Evolutionary conservation across 1,284 basidiomycete species (phyloP).

Genomic region (Ceratorhiza oryzae-sativae): DNA sequence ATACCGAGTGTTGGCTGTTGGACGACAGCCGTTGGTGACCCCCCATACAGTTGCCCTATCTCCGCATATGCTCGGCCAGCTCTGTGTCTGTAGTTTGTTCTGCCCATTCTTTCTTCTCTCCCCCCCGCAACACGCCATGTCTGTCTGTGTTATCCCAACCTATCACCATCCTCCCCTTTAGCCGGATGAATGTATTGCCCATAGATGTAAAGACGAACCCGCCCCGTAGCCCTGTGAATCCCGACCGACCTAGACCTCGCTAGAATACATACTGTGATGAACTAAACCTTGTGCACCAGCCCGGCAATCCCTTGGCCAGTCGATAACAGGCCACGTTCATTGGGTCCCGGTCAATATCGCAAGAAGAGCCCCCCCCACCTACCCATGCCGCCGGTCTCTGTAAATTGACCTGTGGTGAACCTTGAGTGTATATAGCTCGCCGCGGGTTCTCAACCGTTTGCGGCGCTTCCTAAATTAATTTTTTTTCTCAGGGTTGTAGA

Average conservation of each 20-base stretch:
- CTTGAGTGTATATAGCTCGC: too few species aligned
- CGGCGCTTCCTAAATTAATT: too few species aligned
- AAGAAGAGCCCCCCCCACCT: too few species aligned
- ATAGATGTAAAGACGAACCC: not conserved
- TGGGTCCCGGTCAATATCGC: not conserved
- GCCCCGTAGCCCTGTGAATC: not conserved
- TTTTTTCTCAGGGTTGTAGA: too few species aligned
- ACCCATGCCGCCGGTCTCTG: too few species aligned
- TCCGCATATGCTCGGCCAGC: not conserved
- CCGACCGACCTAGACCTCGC: slow-evolving; percentile 1
- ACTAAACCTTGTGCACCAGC: slow-evolving; percentile 10
- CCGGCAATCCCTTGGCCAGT: too few species aligned
- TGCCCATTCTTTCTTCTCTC: not conserved
- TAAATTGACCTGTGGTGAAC: not conserved
- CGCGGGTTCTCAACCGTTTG: too few species aligned
- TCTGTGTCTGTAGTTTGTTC: not conserved
- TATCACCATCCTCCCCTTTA: not conserved
- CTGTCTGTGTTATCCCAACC: not conserved
- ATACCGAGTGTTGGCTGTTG: not conserved
- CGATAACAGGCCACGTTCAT: not conserved
- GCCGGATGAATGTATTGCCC: not conserved
- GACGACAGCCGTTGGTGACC: not conserved
- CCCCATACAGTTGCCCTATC: not conserved
- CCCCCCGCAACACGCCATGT: not conserved
- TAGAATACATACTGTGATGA: slow-evolving; percentile 1